Evolutionary conservation across 1,284 basidiomycete genomes (phyloP), one percentile per base, ranked within the genome.

Genomic region (Cutaneotrichosporon dermatis): DNA sequence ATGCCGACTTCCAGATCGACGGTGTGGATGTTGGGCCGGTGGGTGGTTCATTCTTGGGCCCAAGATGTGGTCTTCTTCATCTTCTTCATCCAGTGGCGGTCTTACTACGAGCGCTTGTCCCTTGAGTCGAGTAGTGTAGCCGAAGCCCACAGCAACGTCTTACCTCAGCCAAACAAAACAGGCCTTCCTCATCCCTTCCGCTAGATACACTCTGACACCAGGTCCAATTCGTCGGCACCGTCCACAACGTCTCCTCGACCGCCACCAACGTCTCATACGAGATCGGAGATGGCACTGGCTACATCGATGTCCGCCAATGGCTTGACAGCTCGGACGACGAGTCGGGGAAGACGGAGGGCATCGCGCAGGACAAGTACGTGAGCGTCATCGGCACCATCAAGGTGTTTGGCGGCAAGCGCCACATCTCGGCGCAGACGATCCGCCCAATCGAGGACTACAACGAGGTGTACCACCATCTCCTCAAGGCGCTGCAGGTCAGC

Each of bases 361-460:
- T 80, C 48, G 69, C 72, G 51, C 86, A 89, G 75, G 83, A 86
- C 49, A 82, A 81, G 42, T 94, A 89, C 73, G 86, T 95, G 42
- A 86, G 90, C n/a, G 85, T 96, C 33, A 84, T 90, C 41, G 96
- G 95, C n/a, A 83, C 82, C n/a, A 78, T 98, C 66, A 97, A 97
- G 76, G 83, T 82, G 6, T 97, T 96, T 76, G 85, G 86, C 45
- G 85, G 83, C 67, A 94, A 91, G 76, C 83, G 86, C 69, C 90
- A 90, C 73, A 83, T 97, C 70, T 89, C 88, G 58, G 86, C 88
- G 6, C 85, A 82, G 41, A 83, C 87, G 65, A 84, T 97, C 64
- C 85, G 88, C 35, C 80, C 81, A 4, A 79, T 89, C 44, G 83
- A 80, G 36, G 88, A 95, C 72, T 80, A 82, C 43, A 86, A 92